Evolutionary conservation across 1,284 basidiomycete species (phyloP).

Genomic region (Ustilago esculenta): DNA sequence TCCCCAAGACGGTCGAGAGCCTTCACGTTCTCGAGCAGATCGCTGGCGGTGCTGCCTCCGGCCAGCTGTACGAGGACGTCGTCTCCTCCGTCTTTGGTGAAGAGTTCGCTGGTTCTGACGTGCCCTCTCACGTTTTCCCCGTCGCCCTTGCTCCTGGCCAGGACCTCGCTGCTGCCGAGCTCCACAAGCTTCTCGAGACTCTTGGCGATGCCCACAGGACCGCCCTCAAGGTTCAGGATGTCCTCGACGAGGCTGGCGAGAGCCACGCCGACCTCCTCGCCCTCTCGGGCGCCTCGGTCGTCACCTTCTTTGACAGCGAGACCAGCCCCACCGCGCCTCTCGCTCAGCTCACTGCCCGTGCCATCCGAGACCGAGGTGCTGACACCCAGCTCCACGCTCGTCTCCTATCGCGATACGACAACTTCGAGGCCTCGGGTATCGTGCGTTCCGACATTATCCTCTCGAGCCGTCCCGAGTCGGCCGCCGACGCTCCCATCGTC

Average conservation of each 20-base stretch:
- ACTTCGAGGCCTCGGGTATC: constrained; percentile 60
- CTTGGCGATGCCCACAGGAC: constrained; percentile 29
- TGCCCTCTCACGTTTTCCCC: constrained; percentile 47
- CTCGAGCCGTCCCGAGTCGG: constrained; percentile 46
- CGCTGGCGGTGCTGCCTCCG: constrained; percentile 35
- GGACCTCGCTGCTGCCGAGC: constrained; percentile 45
- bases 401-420: constrained; percentile 64
- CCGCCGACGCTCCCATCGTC: constrained; percentile 53
- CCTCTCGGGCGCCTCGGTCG: constrained; percentile 52
- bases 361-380: constrained; percentile 50
- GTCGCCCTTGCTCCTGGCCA: constrained; percentile 52
- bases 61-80: constrained; percentile 58
- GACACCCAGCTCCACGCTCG: constrained; percentile 51
- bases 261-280: constrained; percentile 47
- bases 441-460: constrained; percentile 61
- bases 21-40: constrained; percentile 64
- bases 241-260: constrained; percentile 43
- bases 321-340: constrained; percentile 52
- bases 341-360: constrained; percentile 53
- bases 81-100: constrained; percentile 49
- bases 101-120: constrained; percentile 38
- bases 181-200: constrained; percentile 49
- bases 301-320: constrained; percentile 63
- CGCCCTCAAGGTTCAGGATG: constrained; percentile 41
- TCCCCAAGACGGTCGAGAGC: constrained; percentile 56